Conservation (phyloP, 805 yeast genomes). For the Hanseniaspora guilliermondii region DNA sequence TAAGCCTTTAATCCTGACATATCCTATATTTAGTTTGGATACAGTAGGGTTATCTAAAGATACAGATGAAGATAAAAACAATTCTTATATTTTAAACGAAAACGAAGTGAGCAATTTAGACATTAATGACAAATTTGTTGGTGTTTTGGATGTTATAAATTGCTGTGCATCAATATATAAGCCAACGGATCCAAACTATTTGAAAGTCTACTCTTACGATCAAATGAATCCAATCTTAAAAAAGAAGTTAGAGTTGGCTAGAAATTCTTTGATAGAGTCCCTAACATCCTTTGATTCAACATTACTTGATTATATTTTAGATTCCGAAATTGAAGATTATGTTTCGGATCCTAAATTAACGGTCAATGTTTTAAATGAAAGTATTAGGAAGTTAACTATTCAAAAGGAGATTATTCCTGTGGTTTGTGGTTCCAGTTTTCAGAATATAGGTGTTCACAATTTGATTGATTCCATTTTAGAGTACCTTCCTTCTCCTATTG, state of each 20-base stretch:
- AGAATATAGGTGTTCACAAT: slow-evolving; percentile 91
- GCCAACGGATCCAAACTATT: slow-evolving; percentile 20
- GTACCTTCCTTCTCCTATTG: slow-evolving; percentile 73
- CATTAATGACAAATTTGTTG: slow-evolving; percentile 30
- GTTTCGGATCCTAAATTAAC: slow-evolving; percentile 40
- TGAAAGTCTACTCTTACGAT: slow-evolving; percentile 31
- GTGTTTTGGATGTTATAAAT: slow-evolving; percentile 48
- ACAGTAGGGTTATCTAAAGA: slow-evolving; percentile 15
- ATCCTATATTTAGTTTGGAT: slow-evolving; percentile 55
- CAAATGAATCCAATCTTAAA: slow-evolving; percentile 44
- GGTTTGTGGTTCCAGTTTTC: slow-evolving; percentile 84
- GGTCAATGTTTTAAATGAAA: slow-evolving; percentile 36
- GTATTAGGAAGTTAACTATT: slow-evolving; percentile 56
- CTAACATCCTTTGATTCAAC: slow-evolving; percentile 72
- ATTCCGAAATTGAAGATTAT: slow-evolving; percentile 51
- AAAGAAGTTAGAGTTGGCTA: slow-evolving; percentile 39
- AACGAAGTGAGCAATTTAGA: background rate
- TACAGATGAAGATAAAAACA: slow-evolving; percentile 21
- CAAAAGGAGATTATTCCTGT: slow-evolving; percentile 56
- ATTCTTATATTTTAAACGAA: slow-evolving; percentile 1
- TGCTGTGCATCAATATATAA: slow-evolving; percentile 42
- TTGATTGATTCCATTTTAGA: slow-evolving; percentile 68
- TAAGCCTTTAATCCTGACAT: slow-evolving; percentile 56
- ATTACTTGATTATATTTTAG: slow-evolving; percentile 65
- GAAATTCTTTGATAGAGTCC: slow-evolving; percentile 73